These are phyloP conservation scores for Neurospora intermedia DNA, from an alignment of 495 filamentous ascomycete genomes.

Conservation along the genomic window DNA sequence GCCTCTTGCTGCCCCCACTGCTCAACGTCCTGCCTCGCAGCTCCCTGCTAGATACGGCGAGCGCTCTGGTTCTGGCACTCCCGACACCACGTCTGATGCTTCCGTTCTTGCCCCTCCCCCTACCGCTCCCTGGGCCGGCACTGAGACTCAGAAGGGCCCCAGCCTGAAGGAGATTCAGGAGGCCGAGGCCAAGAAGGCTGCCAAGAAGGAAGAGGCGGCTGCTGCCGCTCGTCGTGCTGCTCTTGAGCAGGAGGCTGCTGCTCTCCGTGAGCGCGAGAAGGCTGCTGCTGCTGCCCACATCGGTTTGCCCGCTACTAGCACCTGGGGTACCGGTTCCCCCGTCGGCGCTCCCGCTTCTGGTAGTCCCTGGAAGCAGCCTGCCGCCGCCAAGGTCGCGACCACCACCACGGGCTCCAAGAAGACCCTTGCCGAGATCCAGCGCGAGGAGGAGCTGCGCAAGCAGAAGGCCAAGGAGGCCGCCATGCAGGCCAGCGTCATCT, in stretches of 20 bases:
- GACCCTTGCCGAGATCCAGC: conserved; percentile 91
- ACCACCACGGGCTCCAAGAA: conserved; percentile 52
- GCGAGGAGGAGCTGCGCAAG: conserved; percentile 90
- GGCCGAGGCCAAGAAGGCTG: conserved; percentile 86
- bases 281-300: conserved; percentile 49
- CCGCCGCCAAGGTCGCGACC: conserved; percentile 24
- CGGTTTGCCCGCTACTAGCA: conserved; percentile 78
- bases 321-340: conserved; percentile 77
- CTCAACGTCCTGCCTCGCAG: conserved; percentile 72
- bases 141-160: conserved; percentile 70
- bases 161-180: conserved; percentile 97
- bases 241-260: conserved; percentile 63
- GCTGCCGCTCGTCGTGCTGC: conserved; percentile 68
- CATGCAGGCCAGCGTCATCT: conserved; percentile 36
- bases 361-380: conserved; percentile 54
- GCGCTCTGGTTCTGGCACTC: conserved; percentile 68
- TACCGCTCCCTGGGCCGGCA: conserved; percentile 80
- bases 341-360: conserved; percentile 36
- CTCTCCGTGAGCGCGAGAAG: conserved; percentile 45
- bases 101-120: conserved; percentile 43
- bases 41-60: conserved; percentile 67
- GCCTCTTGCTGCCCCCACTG: conserved; percentile 75
- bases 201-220: conserved; percentile 75
- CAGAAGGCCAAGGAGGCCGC: conserved; percentile 51
- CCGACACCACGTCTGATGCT: conserved; percentile 33